A percentile compares a stretch with the other conserved stretches of the same genome.
Conservation (phyloP, 257 asterid species). For the Jaltomata sinuosa region DNA sequence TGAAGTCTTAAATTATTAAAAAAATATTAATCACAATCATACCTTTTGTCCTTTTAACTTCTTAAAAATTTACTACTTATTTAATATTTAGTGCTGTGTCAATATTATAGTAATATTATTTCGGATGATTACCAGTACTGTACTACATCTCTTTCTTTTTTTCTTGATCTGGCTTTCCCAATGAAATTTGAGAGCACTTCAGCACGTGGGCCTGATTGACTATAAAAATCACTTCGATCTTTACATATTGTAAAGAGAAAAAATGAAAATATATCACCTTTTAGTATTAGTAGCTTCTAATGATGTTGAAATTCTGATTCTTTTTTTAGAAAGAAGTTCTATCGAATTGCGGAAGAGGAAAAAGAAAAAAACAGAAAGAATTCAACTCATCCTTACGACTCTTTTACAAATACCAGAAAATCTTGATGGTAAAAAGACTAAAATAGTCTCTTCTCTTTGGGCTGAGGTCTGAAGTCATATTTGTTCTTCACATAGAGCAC, state of each 20-base stretch:
- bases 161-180: background rate
- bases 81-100: background rate
- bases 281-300: no score
- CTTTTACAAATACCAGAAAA: background rate
- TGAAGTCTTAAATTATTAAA: background rate
- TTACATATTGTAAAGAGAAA: no score
- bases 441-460: no score
- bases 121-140: background rate
- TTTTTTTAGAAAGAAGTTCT: background rate
- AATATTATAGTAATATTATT: background rate
- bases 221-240: no score
- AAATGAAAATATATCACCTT: no score
- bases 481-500: no score
- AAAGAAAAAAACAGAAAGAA: background rate
- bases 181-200: background rate
- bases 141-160: background rate
- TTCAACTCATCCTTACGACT: background rate
- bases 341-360: background rate
- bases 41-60: background rate
- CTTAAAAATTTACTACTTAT: background rate
- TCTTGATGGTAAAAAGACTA: no score
- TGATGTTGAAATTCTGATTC: background rate
- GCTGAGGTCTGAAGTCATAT: no score
- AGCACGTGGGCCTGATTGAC: background rate
- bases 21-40: background rate